phyloP scores from a whole-genome alignment of 805 yeast species.

The Saturnispora ahearnii region DNA sequence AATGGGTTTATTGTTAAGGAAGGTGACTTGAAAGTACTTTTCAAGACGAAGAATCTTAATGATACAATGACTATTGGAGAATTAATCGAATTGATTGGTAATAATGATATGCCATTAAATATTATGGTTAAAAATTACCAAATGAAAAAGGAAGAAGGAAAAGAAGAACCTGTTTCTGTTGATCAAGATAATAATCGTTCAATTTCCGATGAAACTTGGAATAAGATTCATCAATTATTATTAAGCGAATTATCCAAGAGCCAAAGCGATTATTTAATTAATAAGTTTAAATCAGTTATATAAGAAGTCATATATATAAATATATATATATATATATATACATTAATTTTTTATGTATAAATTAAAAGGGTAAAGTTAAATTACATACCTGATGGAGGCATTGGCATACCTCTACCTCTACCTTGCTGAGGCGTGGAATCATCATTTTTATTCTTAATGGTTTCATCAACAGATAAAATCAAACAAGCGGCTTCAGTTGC shows the following conservation, averaged over 20 bases:
- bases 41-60: constrained; percentile 42
- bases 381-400: constrained; percentile 17
- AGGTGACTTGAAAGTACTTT: constrained; percentile 35
- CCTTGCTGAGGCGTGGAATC: constrained; percentile 29
- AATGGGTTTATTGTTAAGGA: constrained; percentile 23
- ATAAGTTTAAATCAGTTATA: background rate
- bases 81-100: constrained; percentile 6
- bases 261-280: background rate
- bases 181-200: background rate
- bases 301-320: background rate
- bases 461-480: constrained; percentile 93
- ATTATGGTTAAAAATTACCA: constrained; percentile 12
- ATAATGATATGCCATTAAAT: constrained; percentile 9
- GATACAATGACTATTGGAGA: constrained; percentile 31
- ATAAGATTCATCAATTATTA: constrained; percentile 8
- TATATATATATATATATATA: background rate
- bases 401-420: constrained; percentile 67
- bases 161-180: background rate
- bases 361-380: background rate
- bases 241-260: constrained; percentile 4
- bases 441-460: constrained; percentile 66
- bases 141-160: background rate
- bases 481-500: constrained; percentile 96
- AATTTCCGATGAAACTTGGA: constrained; percentile 8
- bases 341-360: background rate